phyloP scores from a whole-genome alignment of 2,329 filamentous ascomycete genomes.

The Mariannaea sp. region DNA sequence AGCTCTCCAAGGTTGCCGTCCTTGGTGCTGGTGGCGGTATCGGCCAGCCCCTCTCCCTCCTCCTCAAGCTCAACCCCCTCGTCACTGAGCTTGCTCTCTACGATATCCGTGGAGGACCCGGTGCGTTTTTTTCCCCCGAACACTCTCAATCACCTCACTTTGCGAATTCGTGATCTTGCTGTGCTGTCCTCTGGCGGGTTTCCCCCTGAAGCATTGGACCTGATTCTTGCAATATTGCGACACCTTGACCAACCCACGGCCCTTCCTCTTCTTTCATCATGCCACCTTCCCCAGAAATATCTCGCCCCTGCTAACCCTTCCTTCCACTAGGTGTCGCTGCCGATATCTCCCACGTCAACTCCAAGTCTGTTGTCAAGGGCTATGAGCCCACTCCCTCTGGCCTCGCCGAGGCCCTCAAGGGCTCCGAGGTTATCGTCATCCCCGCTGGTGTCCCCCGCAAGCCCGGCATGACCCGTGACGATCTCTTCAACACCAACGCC shows the following conservation, averaged over 20 bases:
- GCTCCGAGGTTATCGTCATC: slow-evolving; percentile 92
- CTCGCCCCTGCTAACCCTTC: slow-evolving; percentile 24
- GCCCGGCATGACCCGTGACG: slow-evolving; percentile 99
- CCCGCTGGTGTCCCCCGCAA: slow-evolving; percentile 98
- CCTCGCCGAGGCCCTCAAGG: slow-evolving; percentile 80
- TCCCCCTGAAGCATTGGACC: no score
- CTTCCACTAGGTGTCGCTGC: slow-evolving; percentile 83
- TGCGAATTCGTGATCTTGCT: neutral
- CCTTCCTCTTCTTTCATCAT: slow-evolving; percentile 15
- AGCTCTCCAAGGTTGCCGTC: slow-evolving; percentile 97
- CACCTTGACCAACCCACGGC: neutral
- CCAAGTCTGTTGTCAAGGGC: slow-evolving; percentile 91
- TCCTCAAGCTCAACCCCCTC: slow-evolving; percentile 97
- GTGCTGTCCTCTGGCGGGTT: neutral
- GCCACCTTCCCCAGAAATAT: slow-evolving; percentile 23
- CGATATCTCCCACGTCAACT: slow-evolving; percentile 99
- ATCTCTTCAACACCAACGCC: slow-evolving; percentile 99
- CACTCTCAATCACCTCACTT: neutral
- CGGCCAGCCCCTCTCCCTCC: slow-evolving; percentile 94
- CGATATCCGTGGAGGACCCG: slow-evolving; percentile 93
- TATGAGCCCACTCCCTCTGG: slow-evolving; percentile 79
- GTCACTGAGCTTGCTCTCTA: slow-evolving; percentile 95
- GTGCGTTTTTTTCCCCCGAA: slow-evolving; percentile 59
- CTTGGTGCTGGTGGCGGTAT: slow-evolving; percentile 98
- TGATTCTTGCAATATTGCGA: slow-evolving; percentile 4